Base-by-base conservation (phyloP, 2,329 filamentous ascomycete genomes). In the Arthrobotrys sinensis region DNA sequence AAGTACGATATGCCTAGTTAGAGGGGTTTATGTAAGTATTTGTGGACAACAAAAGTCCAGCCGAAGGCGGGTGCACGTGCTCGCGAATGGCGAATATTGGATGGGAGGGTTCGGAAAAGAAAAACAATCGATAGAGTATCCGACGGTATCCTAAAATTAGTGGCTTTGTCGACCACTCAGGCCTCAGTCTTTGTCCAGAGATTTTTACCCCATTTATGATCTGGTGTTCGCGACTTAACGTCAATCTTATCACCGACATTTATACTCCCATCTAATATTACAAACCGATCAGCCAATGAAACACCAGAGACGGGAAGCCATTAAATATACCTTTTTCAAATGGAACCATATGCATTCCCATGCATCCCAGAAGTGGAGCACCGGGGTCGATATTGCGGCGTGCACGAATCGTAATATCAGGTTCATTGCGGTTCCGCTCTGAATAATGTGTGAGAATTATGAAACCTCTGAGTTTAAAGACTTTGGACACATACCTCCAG, bases 281-380 rank as follows among this genome's bases (percentile, higher is more conserved):
- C 40, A 21, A 14, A 16, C n/a, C n/a, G 12, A n/a, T 52, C 32
- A 52, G 24, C 24, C 19, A 7, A 2, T 21, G 12, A 21, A 52
- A 40, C 11, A 21, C n/a, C 8, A 8, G 34, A 55, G 21, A 24
- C n/a, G 2, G 32, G 14, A 11, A 1, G 11, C n/a, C 4, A 21
- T n/a, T 14, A 34, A 16, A 28, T 3, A 32, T 68, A 78, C 75
- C 75, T 55, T 48, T 78, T 12, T 34, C 38, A 45, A 67, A 78
- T 0, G 75, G 62, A 16, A 78, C 75, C 75, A 72, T 72, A 32
- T 78, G 75, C 75, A 78, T 78, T 21, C 75, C 75, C 75, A 78
- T 78, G 36, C 75, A 78, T n/a, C 75, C 75, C 11, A 78, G 36
- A 10, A 50, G 40, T 1, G 75, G 75, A 7, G 67, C 62, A 19